Percentiles rank a stretch among this genome's conserved stretches.
Evolutionary conservation across 2,329 filamentous ascomycete species (phyloP).

Genomic region (Kalmusia sp.): DNA sequence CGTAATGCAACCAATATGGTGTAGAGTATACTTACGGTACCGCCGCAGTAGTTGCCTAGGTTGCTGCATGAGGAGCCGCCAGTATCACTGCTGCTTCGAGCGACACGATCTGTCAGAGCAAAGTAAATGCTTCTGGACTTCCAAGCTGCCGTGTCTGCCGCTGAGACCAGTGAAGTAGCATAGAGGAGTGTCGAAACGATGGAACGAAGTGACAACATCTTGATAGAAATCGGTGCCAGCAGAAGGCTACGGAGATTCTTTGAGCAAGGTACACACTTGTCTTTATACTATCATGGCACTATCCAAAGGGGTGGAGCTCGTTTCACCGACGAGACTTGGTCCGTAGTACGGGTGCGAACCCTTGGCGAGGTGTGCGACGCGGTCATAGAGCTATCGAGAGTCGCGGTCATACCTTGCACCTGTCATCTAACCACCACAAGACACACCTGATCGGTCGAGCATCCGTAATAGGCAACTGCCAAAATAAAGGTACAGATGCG

Average conservation of each 20-base stretch:
- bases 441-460: background rate
- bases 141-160: conserved; percentile 43
- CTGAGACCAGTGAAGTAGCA: conserved; percentile 25
- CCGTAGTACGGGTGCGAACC: background rate
- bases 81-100: conserved; percentile 40
- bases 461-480: conserved; percentile 4
- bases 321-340: background rate
- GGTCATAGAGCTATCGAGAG: too few relatives aligned
- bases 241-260: background rate
- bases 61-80: conserved; percentile 39
- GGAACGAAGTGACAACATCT: conserved; percentile 22
- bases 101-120: conserved; percentile 45
- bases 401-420: background rate
- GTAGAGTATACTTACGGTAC: conserved; percentile 44
- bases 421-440: conserved; percentile 5
- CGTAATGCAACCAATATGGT: background rate
- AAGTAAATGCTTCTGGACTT: conserved; percentile 48
- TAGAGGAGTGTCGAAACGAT: conserved; percentile 24
- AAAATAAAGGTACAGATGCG: background rate
- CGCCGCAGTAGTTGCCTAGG: conserved; percentile 56
- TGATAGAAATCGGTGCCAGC: background rate
- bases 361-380: background rate
- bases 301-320: background rate
- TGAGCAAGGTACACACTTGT: background rate
- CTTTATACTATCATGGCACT: background rate